A percentile compares a stretch with the other conserved stretches of the same genome.
Conservation (phyloP, 2,329 filamentous ascomycete genomes). For the Teratosphaeriaceae sp. region DNA sequence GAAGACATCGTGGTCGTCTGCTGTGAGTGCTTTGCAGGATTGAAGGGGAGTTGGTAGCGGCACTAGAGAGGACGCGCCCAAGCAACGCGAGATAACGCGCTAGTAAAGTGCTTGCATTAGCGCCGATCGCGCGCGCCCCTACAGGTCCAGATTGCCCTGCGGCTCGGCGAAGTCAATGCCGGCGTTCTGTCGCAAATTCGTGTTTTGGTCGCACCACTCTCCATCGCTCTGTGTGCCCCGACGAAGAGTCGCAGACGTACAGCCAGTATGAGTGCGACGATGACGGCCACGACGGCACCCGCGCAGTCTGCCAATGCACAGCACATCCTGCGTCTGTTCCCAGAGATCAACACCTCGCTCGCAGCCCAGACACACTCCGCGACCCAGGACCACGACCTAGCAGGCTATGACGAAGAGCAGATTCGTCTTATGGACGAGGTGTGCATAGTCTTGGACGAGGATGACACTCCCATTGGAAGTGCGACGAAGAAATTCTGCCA, state of each 20-base stretch:
- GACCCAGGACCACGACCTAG: slow-evolving; percentile 59
- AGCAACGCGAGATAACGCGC: slow-evolving; percentile 6
- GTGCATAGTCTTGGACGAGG: slow-evolving; percentile 90
- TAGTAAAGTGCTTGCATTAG: slow-evolving; percentile 3
- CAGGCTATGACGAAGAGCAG: slow-evolving; percentile 94
- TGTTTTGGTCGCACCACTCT: neutral
- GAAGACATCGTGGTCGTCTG: neutral
- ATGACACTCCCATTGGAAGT: slow-evolving; percentile 88
- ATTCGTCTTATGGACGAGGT: slow-evolving; percentile 98
- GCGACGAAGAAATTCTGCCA: slow-evolving; percentile 99
- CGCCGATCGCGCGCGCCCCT: neutral
- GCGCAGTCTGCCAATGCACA: slow-evolving; percentile 60
- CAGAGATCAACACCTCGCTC: slow-evolving; percentile 63
- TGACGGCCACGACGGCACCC: slow-evolving; percentile 23
- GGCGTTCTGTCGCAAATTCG: neutral
- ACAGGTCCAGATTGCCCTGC: neutral
- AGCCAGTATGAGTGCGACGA: slow-evolving; percentile 25
- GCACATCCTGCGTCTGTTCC: slow-evolving; percentile 81
- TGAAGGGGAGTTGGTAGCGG: neutral
- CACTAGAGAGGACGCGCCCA: neutral
- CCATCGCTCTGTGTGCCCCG: too few species aligned
- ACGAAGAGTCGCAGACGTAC: neutral
- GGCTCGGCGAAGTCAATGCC: neutral
- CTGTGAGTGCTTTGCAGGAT: neutral
- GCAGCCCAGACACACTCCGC: slow-evolving; percentile 43